Evolutionary conservation across 306 rosid genomes (phyloP), one percentile per base, ranked within the genome.

Genomic region (Aeschynomene evenia): DNA sequence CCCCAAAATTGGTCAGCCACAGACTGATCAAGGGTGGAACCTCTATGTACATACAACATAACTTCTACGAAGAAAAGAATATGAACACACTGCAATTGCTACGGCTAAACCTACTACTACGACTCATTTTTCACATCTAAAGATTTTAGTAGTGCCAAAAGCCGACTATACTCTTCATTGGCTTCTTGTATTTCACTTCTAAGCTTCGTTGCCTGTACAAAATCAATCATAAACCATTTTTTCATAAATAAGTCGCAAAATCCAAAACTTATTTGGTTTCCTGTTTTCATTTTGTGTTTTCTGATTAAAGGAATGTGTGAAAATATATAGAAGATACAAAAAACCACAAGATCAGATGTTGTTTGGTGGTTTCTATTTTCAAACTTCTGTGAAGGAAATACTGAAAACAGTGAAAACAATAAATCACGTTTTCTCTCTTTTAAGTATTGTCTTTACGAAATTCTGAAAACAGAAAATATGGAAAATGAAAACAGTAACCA

Each of bases 141-240:
- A 1, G 70, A 42, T 60, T 76, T 68, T 45, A 82, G 24, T 74
- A 83, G 85, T 9, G 79, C 80, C 78, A 80, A 61, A 67, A 90
- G 79, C 48, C 39, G 83, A 13, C 45, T 6, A 63, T 85, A 82
- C 51, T 85, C 81, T 0, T 6, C 40, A 11, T 66, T 59, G 22
- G 84, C 77, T 71, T 61, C 83, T 70, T 79, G 66, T 68, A 90
- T 76, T 74, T 83, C 63, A 70, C 56, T 85, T 81, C 74, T 78
- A 66, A 94, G 89, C 29, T 1, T 42, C 1, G 69, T 74, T 70
- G 65, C 97, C 99, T 94, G 92, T 55, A 77, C 39, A 64, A 46
- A 71, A 72, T 24, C 24, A 63, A 68, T 45, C 67, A 66, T 31
- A 56, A 52, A 26, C 4, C 36, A 65, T 26, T 46, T 21, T 49